Evolutionary conservation across 192 early-diverging fungal genomes (phyloP).

Genomic region (Backusella tuberculispora): DNA sequence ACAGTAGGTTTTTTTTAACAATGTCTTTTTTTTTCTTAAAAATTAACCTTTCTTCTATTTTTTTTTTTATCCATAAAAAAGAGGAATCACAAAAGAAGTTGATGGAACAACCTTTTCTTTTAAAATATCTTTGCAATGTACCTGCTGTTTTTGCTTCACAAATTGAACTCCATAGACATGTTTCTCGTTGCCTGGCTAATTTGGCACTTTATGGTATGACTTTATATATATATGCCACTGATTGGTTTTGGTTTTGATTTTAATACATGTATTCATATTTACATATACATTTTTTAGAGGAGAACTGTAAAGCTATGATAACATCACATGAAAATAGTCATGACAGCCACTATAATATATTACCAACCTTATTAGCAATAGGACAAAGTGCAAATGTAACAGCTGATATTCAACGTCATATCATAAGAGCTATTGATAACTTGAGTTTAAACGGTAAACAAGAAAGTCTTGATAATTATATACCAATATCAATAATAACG

Average conservation of each 20-base stretch:
- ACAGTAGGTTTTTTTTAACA: conserved; percentile 42
- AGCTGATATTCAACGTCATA: conserved; percentile 56
- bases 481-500: background rate
- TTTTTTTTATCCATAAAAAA: conserved; percentile 4
- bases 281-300: conserved; percentile 5
- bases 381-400: conserved; percentile 43
- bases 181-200: conserved; percentile 59
- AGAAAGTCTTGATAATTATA: background rate
- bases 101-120: conserved; percentile 52
- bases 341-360: conserved; percentile 31
- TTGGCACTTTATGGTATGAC: conserved; percentile 57
- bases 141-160: conserved; percentile 45
- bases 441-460: conserved; percentile 39
- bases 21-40: background rate
- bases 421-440: conserved; percentile 61
- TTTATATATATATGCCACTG: background rate
- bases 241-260: background rate
- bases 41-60: background rate
- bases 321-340: background rate
- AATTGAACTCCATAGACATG: conserved; percentile 57
- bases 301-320: conserved; percentile 29
- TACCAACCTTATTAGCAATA: conserved; percentile 41
- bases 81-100: conserved; percentile 51
- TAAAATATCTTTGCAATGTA: conserved; percentile 47
- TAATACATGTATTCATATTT: conserved; percentile 12